Base-by-base conservation (phyloP, 2,329 filamentous ascomycete species). In the Aureobasidium sp. region DNA sequence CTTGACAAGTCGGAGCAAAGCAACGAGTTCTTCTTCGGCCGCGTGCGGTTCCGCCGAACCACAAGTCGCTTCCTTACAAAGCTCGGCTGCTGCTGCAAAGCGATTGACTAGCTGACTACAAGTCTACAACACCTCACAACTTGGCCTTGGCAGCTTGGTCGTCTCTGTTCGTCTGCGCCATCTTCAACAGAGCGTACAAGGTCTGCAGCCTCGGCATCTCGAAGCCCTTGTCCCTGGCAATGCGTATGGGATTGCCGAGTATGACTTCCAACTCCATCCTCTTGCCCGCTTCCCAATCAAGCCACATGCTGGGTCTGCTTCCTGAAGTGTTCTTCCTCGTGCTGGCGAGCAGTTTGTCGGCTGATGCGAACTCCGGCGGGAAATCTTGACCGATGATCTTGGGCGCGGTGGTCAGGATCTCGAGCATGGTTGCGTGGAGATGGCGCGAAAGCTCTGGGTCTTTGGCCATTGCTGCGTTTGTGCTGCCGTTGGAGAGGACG, bases 251-350 rank as follows among this genome's bases (percentile, higher is more conserved):
- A 68, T 89, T 89, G 1, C 87, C 86, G 25, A 89, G 69, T 42
- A 89, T 88, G 37, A 88, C 86, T 72, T 89, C 87, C 54, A 89
- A 70, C 75, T 90, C 87, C 78, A 89, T 79, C 42, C 79, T 80
- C 67, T 83, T 78, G 0, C 84, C 83, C 1, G 77, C 78, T 70
- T 87, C 84, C 53, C 40, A 57, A 33, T 49, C 45, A 31, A 49
- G 45, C 66, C 87, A 75, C 87, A 89, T 89, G 68, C 69, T 82
- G 68, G 73, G 79, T 66, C 81, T 80, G 19, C 83, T 84, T 0
- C 85, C 86, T 69, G 43, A 74, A 35, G 77, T 81, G 65, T 88
- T 88, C 64, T 80, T 77, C 71, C 82, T 80, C 33, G 82, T 88
- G 66, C 83, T 87, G 59, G 75, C 74, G 43, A 89, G 70, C 29